Evolutionary conservation across 176 grass and related monocot species (phyloP).

Genomic region (Cenchrus fungigraminus): DNA sequence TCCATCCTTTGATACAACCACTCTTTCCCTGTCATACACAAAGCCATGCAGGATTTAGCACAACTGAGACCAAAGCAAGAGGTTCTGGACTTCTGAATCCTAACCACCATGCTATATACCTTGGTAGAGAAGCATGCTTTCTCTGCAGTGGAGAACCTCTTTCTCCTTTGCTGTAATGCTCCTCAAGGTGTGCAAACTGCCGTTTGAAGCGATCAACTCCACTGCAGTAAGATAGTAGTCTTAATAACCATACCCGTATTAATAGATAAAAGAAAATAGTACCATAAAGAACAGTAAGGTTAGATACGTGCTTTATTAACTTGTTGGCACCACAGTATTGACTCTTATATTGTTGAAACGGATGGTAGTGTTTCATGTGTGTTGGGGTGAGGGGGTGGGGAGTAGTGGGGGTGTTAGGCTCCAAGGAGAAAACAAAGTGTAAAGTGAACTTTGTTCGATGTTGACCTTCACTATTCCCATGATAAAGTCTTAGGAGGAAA

Average conservation of each 20-base stretch:
- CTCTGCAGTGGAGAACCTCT: slow-evolving; percentile 89
- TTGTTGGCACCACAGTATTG: not conserved
- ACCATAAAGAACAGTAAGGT: not conserved
- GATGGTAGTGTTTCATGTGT: not conserved
- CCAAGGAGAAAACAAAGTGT: not conserved
- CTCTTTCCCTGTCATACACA: slow-evolving; percentile 73
- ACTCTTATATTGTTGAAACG: not conserved
- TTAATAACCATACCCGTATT: slow-evolving; percentile 21
- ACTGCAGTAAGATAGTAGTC: slow-evolving; percentile 48
- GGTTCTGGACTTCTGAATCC: slow-evolving; percentile 9
- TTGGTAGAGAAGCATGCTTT: slow-evolving; percentile 93
- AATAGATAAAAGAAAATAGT: not conserved
- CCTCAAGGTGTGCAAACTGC: slow-evolving; percentile 98
- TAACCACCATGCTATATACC: slow-evolving; percentile 46
- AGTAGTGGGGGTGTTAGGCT: not conserved
- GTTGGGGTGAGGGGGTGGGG: too few species aligned
- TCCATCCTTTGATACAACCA: slow-evolving; percentile 62
- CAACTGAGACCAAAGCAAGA: slow-evolving; percentile 4
- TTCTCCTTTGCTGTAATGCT: slow-evolving; percentile 95
- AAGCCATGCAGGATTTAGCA: slow-evolving; percentile 39
- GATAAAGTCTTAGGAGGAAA: not conserved
- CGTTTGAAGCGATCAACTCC: slow-evolving; percentile 95
- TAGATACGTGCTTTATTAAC: slow-evolving; percentile 21
- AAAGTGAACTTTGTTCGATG: not conserved
- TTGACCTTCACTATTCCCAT: not conserved